phyloP scores from a whole-genome alignment of 768 basidiomycete species.

The Pleurotus tuber-regium region DNA sequence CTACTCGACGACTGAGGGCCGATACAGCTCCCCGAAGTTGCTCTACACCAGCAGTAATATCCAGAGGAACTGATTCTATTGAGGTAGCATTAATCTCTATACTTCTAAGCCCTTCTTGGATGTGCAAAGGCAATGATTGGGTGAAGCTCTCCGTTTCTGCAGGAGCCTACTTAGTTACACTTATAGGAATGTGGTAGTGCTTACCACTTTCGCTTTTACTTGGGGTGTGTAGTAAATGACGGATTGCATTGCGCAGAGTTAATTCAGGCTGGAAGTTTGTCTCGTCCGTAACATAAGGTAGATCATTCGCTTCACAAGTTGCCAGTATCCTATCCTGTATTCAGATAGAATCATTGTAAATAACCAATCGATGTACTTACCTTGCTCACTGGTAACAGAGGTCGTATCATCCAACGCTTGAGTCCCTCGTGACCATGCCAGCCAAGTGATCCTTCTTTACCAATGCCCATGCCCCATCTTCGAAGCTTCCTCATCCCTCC shows the following conservation, averaged over 20 bases:
- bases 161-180: slow-evolving; percentile 8
- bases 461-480: slow-evolving; percentile 77
- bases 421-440: slow-evolving; percentile 57
- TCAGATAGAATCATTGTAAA: slow-evolving; percentile 6
- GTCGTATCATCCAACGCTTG: slow-evolving; percentile 68
- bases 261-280: slow-evolving; percentile 76
- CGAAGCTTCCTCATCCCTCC: slow-evolving; percentile 67
- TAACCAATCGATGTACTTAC: slow-evolving; percentile 31
- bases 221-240: slow-evolving; percentile 52
- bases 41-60: slow-evolving; percentile 27
- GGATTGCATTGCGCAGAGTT: slow-evolving; percentile 72
- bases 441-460: slow-evolving; percentile 27
- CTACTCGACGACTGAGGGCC: slow-evolving; percentile 31
- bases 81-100: slow-evolving; percentile 29
- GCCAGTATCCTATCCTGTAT: slow-evolving; percentile 73
- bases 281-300: slow-evolving; percentile 62
- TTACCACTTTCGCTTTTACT: slow-evolving; percentile 11
- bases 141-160: background rate
- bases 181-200: background rate
- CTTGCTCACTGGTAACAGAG: slow-evolving; percentile 67
- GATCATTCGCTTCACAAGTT: slow-evolving; percentile 62
- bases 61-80: slow-evolving; percentile 23
- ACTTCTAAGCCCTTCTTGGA: slow-evolving; percentile 27
- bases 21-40: slow-evolving; percentile 36
- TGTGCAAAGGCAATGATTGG: slow-evolving; percentile 14